These are phyloP conservation scores for Colletotrichum spinosum DNA, from an alignment of 2,329 filamentous ascomycete genomes.

Conservation along the genomic window DNA sequence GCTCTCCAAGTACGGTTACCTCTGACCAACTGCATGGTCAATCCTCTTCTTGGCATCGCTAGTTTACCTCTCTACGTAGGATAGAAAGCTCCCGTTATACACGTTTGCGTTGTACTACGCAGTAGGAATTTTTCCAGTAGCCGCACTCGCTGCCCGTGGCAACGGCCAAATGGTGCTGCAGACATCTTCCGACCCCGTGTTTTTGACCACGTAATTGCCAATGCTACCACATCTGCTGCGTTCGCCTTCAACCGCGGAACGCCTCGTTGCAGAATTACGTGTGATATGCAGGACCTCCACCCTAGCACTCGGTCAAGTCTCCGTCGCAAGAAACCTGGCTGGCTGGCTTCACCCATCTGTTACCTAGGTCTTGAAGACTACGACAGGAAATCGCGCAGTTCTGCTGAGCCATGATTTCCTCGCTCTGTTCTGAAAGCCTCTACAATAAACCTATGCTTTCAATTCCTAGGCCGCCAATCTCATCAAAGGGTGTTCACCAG, in stretches of 20 bases:
- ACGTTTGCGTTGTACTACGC: no score
- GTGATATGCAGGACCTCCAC: no score
- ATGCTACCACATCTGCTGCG: slow-evolving; percentile 27
- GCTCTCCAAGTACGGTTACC: neutral
- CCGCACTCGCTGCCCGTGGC: neutral
- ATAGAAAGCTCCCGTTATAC: no score
- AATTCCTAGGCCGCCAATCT: no score
- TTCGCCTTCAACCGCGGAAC: slow-evolving; percentile 9
- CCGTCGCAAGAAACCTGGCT: neutral
- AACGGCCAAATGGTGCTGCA: slow-evolving; percentile 21
- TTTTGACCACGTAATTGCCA: slow-evolving; percentile 13
- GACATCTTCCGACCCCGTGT: slow-evolving; percentile 29
- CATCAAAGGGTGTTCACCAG: neutral
- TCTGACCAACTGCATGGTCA: neutral
- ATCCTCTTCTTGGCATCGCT: neutral
- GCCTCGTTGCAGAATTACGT: neutral
- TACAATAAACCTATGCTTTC: no score
- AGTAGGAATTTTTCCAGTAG: no score
- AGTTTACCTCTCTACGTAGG: no score
- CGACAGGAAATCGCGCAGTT: slow-evolving; percentile 1
- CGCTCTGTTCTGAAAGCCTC: no score
- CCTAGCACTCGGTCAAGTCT: slow-evolving; percentile 18
- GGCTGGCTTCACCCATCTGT: neutral
- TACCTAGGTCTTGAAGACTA: slow-evolving; percentile 10
- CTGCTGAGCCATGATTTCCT: neutral